A percentile compares a stretch with the other conserved stretches of the same genome.
These are phyloP conservation scores for Neoboletus subvelutipes DNA, from an alignment of 768 basidiomycete genomes.

Conservation along the genomic window DNA sequence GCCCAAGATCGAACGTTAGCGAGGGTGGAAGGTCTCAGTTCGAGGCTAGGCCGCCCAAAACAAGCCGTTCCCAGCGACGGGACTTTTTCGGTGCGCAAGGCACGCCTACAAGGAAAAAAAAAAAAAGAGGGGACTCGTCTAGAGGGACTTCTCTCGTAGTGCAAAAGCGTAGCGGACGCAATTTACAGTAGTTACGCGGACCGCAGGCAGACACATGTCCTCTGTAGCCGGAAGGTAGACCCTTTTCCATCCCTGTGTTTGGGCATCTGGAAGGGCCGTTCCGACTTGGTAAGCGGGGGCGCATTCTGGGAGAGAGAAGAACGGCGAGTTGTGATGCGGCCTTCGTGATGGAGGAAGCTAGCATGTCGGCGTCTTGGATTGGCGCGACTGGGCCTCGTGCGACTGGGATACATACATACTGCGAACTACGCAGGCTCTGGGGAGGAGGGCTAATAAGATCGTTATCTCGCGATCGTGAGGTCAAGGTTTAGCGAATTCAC, in stretches of 20 bases:
- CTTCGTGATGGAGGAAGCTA: slow-evolving; percentile 22
- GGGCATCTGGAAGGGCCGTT: slow-evolving; percentile 20
- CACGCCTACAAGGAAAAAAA: slow-evolving; percentile 14
- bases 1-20: slow-evolving; percentile 3
- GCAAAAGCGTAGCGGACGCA: slow-evolving; percentile 25
- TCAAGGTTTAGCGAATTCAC: slow-evolving; percentile 23
- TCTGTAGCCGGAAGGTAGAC: slow-evolving; percentile 18
- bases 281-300: slow-evolving; percentile 16
- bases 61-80: background rate
- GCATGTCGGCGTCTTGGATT: slow-evolving; percentile 24
- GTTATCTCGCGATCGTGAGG: slow-evolving; percentile 33
- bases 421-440: background rate
- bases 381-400: slow-evolving; percentile 18
- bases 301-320: slow-evolving; percentile 13
- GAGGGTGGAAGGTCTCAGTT: background rate
- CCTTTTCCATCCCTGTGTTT: slow-evolving; percentile 25
- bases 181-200: slow-evolving; percentile 23
- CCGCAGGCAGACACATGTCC: slow-evolving; percentile 33
- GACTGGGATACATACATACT: slow-evolving; percentile 12
- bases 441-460: slow-evolving; percentile 16
- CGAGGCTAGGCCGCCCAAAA: slow-evolving; percentile 11
- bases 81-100: slow-evolving; percentile 19
- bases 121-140: slow-evolving; percentile 14
- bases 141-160: slow-evolving; percentile 21
- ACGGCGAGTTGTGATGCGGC: slow-evolving; percentile 14